Evolutionary conservation across 2,329 filamentous ascomycete genomes (phyloP), one percentile per base, ranked within the genome.

Genomic region (Periconia sp.): DNA sequence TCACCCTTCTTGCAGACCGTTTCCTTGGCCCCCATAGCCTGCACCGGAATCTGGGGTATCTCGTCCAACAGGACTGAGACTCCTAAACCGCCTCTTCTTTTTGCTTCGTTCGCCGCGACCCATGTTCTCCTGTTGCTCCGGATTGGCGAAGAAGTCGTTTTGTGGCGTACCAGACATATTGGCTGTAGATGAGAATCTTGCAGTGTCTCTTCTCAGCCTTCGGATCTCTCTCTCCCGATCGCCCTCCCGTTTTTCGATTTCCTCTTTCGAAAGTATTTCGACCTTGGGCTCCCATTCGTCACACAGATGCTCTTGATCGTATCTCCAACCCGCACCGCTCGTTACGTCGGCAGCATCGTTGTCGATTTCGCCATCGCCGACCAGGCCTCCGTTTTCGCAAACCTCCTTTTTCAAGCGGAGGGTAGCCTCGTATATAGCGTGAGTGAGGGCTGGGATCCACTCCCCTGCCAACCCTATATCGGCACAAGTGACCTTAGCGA

Each of bases 351-450:
- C 90, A 1, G 92, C 90, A 69, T 96, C 91, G 68, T 97, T 97
- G 60, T 93, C 90, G 47, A 96, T 86, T 56, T 95, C 91, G 14
- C 84, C 83, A 62, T 83, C 83, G 17, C 82, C 86, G 15, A 96
- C 87, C 8, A 97, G 77, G 1, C 92, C 92, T 37, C 91, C 92
- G 40, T 91, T 91, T 72, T 97, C 94, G 67, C 92, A 96, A 1
- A 92, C 91, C 69, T 97, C 94, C 74, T 99, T 99, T 78, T 97
- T 97, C 31, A 97, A 78, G 45, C 90, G 89, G 58, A 97, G 75
- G 0, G 95, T 92, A 10, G 94, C 90, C 74, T 99, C 94, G 74
- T 97, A 97, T 63, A 99, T 97, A 33, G 92, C 94, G 69, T 97
- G 93, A 14, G 94, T 91, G 79, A 99, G 91, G 30, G 91, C 91